Base-by-base conservation (phyloP, 768 basidiomycete species). In the Amanita molliuscula region DNA sequence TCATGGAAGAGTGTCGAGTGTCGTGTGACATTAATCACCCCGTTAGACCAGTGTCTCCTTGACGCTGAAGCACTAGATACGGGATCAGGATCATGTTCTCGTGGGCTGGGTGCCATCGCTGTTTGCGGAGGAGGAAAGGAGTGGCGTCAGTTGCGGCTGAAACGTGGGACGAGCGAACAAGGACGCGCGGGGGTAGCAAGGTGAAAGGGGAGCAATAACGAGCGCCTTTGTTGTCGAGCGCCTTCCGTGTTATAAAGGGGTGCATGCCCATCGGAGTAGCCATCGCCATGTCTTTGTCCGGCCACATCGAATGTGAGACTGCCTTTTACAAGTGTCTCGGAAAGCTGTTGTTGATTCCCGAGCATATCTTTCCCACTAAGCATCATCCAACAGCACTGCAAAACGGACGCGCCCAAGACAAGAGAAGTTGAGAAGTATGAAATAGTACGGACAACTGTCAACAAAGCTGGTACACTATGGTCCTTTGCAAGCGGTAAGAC, bases 281-380 rank as follows among this genome's bases (percentile, higher is more conserved):
- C 41, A 43, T 42, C 10, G 28, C 49, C 49, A 38, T 43, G 49
- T 34, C 41, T 50, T 31, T 50, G 29, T 50, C 41, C 20, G 41
- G 41, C 42, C 40, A 34, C 41, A 50, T 44, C 48, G 28, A 48
- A 48, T 50, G 42, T 50, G 42, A 50, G 18, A 50, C 49, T 50
- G n/a, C 49, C 49, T 43, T 50, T 43, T 50, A 29, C 20, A 34
- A 29, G n/a, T 46, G 49, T 50, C 23, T 50, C 49, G 33, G 25
- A 48, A 31, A 31, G 31, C 31, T 31, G 11, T 13, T 31, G 13
- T 5, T 31, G 31, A 31, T 31, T 31, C 31, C 31, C 13, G 13
- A 31, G 31, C 31, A 31, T 31, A 31, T 31, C 29, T 31, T 31
- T 10, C 21, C 10, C 28, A n/a, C 11, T 25, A 8, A 44, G 28